Base-by-base conservation (phyloP, 202 grass and related monocot species). In the Zizania palustris region DNA sequence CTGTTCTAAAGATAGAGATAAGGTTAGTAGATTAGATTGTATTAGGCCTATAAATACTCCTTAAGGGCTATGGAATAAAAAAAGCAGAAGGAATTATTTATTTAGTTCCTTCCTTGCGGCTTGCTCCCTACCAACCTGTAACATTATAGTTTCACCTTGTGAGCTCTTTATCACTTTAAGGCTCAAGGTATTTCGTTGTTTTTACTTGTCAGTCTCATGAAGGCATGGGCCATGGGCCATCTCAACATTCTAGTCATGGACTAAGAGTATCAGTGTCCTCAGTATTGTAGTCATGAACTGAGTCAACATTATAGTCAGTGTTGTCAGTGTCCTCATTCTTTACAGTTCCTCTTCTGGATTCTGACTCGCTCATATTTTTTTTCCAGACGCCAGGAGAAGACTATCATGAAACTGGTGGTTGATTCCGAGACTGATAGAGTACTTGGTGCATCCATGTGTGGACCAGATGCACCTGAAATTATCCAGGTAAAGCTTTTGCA, bases 391-490 rank as follows among this genome's bases (percentile, higher is more conserved):
- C 83, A 90, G 83, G 95, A 98, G 76, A 94, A 94, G 71, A 90
- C 91, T 58, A 3, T 92, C 64, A 94, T 98, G 95, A 94, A 98
- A 63, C 67, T 98, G n/a, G 15, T 94, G 35, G 95, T 98, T 81
- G 89, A 98, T 83, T 84, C 95, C 35, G 89, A 89, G 45, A 92
- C 91, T 0, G 89, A 98, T 36, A 81, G 63, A 68, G 95, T 98
- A 42, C 80, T 94, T 16, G 95, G 95, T 73, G 89, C 89, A 78
- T 86, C 91, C 18, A 98, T 98, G 91, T 98, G 91, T 68, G 95
- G 95, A 63, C 91, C 91, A 78, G 95, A 98, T 78, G 95, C 95
- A 74, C 80, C 95, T 81, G 95, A 98, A 80, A 98, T 98, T 43
- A 94, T 98, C 69, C 95, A 98, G 91, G 94, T 97, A 87, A 87